Evolutionary conservation across 495 filamentous ascomycete genomes (phyloP), one percentile per base, ranked within the genome.

Genomic region (Trypethelium eluteriae): DNA sequence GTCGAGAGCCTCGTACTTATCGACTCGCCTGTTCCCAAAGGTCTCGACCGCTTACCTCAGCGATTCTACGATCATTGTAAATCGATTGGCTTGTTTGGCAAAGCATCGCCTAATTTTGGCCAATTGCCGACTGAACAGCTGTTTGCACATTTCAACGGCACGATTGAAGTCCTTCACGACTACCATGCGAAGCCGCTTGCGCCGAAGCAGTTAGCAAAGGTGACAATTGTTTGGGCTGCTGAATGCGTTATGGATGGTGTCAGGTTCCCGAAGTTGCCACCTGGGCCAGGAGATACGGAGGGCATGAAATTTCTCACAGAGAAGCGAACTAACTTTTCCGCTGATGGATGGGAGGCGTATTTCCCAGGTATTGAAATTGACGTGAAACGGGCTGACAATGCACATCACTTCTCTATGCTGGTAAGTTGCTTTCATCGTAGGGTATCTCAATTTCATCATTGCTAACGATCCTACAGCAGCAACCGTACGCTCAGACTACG

Each of bases 1-100:
- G 67, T 70, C 2, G 68, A 69, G 53, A 47, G 64, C 39, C 68
- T 72, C 59, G 66, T 71, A 38, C 66, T 73, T 25, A 62, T 74
- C 34, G 69, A 74, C 39, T 69, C 66, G 2, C 70, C 73, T 18
- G 62, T 63, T 41, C 69, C 71, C 56, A 68, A 71, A 62, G 70
- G 70, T 62, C 68, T 76, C 32, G 69, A 74, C 56, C 66, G 66
- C 47, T 72, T 74, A 32, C 73, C 75, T 53, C 49, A 53, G n/a
- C 49, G 49, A 53, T 53, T 53, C 49, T 53, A 53, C 2, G 49
- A 53, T 53, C 49, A 53, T 53, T 53, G 49, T 53, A 12, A 53
- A 53, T 53, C 16, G 49, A 53, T 53, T 18, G 49, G 49, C 12
- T 53, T 53, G n/a, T 53, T 53, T 53, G 49, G 49, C 10, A 53